Base-by-base conservation (phyloP, 179 eudicot genomes). In the Silene noctiflora region DNA sequence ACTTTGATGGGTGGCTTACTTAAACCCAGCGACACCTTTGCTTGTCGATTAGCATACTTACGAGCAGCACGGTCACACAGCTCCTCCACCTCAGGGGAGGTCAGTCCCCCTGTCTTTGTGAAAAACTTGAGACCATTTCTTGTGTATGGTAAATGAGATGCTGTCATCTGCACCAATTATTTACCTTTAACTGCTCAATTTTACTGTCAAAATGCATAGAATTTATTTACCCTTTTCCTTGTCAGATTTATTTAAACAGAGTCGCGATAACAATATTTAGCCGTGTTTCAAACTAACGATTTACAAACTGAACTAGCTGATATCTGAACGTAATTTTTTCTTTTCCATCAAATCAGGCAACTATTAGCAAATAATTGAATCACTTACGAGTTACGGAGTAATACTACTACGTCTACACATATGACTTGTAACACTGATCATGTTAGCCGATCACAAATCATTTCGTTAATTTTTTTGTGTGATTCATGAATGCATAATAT, bases 121-220 rank as follows among this genome's bases (percentile, higher is more conserved):
- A 94, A 94, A 69, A 94, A 94, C 61, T 94, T 94, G 14, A 94
- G 86, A 1, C 98, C 98, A 13, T 94, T 94, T 21, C 98, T 85
- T 8, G 98, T 94, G 86, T 90, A 92, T 11, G 98, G 97, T 81
- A 94, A 85, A 78, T 94, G 98, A 16, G 98, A 94, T 6, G 98
- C 97, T 17, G 98, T 94, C 96, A 94, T 90, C 98, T 94, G 80
- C 80, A 77, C 1, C 55, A 63, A 7, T 19, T 0, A 51, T 0
- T 17, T n/a, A 22, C 14, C 24, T 21, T 39, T 2, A 42, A 22
- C 13, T 21, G 11, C 8, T 60, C 27, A 60, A n/a, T 20, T 60
- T 6, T 0, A 61, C 24, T 61, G 24, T 20, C 5, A 61, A 8
- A 60, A 8, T 60, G 4, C n/a, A 51, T 14, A 51, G 4, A 51